Conservation (phyloP, 495 filamentous ascomycete species). For the Talaromyces ruber region DNA sequence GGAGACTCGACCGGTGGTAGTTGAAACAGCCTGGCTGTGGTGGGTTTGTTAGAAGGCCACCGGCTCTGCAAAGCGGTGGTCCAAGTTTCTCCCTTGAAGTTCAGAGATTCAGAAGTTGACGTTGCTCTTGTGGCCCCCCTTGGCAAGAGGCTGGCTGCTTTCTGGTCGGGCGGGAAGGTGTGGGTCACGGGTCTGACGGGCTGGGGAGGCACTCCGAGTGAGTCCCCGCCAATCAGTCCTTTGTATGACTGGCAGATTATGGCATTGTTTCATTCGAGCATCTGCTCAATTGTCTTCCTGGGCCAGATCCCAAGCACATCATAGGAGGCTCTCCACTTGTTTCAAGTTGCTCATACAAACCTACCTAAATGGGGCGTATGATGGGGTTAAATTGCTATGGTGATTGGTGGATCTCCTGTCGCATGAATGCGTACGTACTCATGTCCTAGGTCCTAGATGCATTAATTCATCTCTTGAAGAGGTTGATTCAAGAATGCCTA, state of each 20-base stretch:
- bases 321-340: background rate
- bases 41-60: background rate
- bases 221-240: background rate
- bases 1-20: background rate
- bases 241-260: background rate
- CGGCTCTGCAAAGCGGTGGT: background rate
- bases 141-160: background rate
- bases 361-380: background rate
- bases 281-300: background rate
- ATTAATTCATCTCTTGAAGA: background rate
- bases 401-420: background rate
- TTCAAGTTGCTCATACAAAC: background rate
- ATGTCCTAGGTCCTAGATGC: no score
- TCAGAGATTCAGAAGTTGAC: no score
- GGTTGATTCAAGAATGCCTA: background rate
- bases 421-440: background rate
- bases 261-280: background rate
- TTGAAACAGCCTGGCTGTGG: background rate
- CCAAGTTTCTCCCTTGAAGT: background rate
- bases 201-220: background rate
- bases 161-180: background rate
- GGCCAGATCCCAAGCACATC: background rate
- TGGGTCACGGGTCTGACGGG: slow-evolving; percentile 3
- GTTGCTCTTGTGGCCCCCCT: background rate
- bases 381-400: background rate